These are phyloP conservation scores for Arthrobotrys entomopaga DNA, from an alignment of 2,329 filamentous ascomycete species.

Conservation along the genomic window DNA sequence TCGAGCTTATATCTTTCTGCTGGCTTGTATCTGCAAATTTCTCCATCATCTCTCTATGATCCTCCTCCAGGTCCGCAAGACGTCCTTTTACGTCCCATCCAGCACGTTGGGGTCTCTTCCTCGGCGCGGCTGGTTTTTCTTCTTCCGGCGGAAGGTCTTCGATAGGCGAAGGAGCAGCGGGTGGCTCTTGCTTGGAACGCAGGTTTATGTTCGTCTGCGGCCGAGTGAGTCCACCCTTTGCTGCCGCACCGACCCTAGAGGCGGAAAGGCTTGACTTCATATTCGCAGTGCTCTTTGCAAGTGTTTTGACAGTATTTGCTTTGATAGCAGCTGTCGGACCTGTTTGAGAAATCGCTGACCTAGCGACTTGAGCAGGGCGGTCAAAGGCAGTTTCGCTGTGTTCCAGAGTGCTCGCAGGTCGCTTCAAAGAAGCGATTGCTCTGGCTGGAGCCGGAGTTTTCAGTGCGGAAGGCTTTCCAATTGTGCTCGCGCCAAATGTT, in stretches of 20 bases:
- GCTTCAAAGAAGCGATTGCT: slow-evolving; percentile 27
- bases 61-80: slow-evolving; percentile 78
- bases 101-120: slow-evolving; percentile 63
- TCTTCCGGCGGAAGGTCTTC: slow-evolving; percentile 26
- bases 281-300: slow-evolving; percentile 16
- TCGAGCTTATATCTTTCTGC: slow-evolving; percentile 77
- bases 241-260: slow-evolving; percentile 25
- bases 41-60: slow-evolving; percentile 67
- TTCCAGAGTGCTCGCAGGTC: slow-evolving; percentile 32
- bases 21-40: slow-evolving; percentile 79
- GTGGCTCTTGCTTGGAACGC: slow-evolving; percentile 17
- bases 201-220: slow-evolving; percentile 25
- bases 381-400: slow-evolving; percentile 23
- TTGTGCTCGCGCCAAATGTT: slow-evolving; percentile 22
- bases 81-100: slow-evolving; percentile 83
- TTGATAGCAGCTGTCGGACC: slow-evolving; percentile 10
- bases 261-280: slow-evolving; percentile 9
- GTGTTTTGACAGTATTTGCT: slow-evolving; percentile 10
- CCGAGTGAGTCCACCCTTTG: slow-evolving; percentile 22
- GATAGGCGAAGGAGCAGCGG: slow-evolving; percentile 10
- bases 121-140: slow-evolving; percentile 43
- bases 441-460: slow-evolving; percentile 24
- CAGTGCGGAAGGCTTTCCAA: slow-evolving; percentile 36
- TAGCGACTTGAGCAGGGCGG: slow-evolving; percentile 45
- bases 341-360: slow-evolving; percentile 47